Percentiles rank a stretch among this genome's conserved stretches.
These are phyloP conservation scores for Murraya koenigii DNA, from an alignment of 345 rosid species.

Conservation along the genomic window DNA sequence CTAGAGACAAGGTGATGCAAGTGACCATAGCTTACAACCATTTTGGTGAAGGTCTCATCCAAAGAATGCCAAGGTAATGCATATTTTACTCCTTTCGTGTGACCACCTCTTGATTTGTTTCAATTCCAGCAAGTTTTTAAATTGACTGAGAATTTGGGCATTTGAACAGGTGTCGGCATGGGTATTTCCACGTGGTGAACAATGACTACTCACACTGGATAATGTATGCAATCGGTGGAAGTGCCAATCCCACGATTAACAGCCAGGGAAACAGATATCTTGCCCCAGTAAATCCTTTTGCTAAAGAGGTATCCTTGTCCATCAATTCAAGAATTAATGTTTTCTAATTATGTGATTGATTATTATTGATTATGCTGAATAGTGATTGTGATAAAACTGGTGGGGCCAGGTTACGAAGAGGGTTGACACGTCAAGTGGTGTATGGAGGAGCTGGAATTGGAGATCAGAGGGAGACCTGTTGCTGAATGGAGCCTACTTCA, in stretches of 20 bases:
- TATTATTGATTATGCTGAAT: background rate
- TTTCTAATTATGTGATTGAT: too few species aligned
- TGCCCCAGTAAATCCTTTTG: constrained; percentile 77
- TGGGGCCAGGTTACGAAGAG: constrained; percentile 55
- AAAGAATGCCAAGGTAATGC: constrained; percentile 90
- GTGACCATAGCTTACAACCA: constrained; percentile 97
- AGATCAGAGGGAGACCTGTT: constrained; percentile 61
- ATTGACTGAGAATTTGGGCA: background rate
- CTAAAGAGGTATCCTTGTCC: constrained; percentile 43
- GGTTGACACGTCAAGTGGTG: constrained; percentile 27
- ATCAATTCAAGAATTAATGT: background rate
- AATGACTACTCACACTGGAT: constrained; percentile 99
- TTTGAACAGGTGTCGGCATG: constrained; percentile 82
- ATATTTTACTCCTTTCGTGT: background rate
- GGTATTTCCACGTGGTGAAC: constrained; percentile 97
- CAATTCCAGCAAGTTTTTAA: background rate
- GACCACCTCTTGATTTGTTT: background rate
- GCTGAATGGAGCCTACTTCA: constrained; percentile 61
- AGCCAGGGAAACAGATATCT: constrained; percentile 95
- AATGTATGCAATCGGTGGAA: constrained; percentile 99
- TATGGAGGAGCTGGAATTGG: constrained; percentile 66
- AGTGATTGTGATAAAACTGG: background rate
- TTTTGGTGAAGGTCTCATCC: constrained; percentile 96
- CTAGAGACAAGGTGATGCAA: constrained; percentile 89
- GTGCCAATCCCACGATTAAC: constrained; percentile 95